Conservation (phyloP, 257 asterid species). For the Solanum pennellii region DNA sequence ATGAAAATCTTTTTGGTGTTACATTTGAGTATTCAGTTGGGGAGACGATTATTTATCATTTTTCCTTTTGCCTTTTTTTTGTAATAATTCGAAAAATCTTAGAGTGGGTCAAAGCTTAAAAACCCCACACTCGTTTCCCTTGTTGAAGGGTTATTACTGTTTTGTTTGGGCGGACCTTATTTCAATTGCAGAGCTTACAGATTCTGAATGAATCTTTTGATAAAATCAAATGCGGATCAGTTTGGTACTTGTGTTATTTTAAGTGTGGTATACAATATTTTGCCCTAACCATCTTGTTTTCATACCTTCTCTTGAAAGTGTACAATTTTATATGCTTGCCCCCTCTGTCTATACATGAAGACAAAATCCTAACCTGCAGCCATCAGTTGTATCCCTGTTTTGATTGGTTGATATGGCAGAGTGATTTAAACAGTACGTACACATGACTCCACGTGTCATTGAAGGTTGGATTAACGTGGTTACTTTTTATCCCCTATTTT, state of each 20-base stretch:
- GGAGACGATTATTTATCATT: background rate
- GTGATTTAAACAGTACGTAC: background rate
- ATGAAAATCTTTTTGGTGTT: slow-evolving; percentile 38
- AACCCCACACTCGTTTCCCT: background rate
- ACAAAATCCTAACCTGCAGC: background rate
- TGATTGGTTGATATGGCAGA: background rate
- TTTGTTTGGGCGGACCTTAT: background rate
- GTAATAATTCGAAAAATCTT: background rate
- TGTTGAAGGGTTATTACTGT: background rate
- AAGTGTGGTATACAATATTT: background rate
- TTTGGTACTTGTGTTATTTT: background rate
- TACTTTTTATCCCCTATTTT: background rate
- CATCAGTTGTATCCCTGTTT: background rate
- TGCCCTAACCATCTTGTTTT: background rate
- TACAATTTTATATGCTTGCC: background rate
- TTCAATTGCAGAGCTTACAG: background rate
- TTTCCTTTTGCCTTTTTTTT: background rate
- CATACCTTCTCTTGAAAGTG: too few relatives aligned
- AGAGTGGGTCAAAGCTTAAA: background rate
- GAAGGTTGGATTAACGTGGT: background rate
- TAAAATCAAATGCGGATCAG: background rate
- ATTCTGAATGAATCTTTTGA: background rate
- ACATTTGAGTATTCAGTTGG: slow-evolving; percentile 18
- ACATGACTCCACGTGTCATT: background rate
- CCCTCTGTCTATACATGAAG: background rate